A percentile compares a stretch with the other conserved stretches of the same genome.
Evolutionary conservation across 1,139 yeast species (phyloP).

Genomic region (Yamadazyma atmosphaerica): DNA sequence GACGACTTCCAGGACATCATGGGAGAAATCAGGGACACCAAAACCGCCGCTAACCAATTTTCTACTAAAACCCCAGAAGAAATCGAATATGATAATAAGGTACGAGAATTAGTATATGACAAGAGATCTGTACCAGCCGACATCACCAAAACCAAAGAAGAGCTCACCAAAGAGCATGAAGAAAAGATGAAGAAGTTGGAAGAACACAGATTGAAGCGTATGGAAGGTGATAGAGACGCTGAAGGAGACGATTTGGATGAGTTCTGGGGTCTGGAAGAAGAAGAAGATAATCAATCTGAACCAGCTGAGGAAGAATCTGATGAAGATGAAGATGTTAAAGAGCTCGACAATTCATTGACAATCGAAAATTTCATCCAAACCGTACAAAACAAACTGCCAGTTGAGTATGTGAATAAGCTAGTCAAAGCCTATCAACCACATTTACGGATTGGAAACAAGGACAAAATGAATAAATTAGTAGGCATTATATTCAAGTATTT

Average conservation of each 20-base stretch:
- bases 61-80: conserved; percentile 46
- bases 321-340: conserved; percentile 23
- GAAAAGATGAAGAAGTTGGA: conserved; percentile 71
- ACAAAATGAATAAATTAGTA: conserved; percentile 64
- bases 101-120: conserved; percentile 79
- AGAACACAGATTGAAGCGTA: conserved; percentile 74
- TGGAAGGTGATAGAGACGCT: conserved; percentile 71
- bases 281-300: conserved; percentile 19
- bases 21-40: conserved; percentile 45
- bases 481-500: conserved; percentile 66
- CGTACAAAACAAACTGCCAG: conserved; percentile 33
- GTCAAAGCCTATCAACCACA: conserved; percentile 71
- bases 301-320: not conserved
- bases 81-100: conserved; percentile 69
- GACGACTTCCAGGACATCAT: conserved; percentile 75
- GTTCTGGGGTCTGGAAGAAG: conserved; percentile 60
- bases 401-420: conserved; percentile 53
- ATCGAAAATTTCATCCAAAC: conserved; percentile 58
- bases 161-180: conserved; percentile 65
- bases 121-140: conserved; percentile 95
- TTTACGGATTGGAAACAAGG: conserved; percentile 79
- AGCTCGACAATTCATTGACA: conserved; percentile 30
- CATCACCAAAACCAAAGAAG: conserved; percentile 90
- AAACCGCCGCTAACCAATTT: conserved; percentile 19
- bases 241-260: conserved; percentile 74